phyloP scores from a whole-genome alignment of 768 basidiomycete species.

The Hemileccinum impolitum region DNA sequence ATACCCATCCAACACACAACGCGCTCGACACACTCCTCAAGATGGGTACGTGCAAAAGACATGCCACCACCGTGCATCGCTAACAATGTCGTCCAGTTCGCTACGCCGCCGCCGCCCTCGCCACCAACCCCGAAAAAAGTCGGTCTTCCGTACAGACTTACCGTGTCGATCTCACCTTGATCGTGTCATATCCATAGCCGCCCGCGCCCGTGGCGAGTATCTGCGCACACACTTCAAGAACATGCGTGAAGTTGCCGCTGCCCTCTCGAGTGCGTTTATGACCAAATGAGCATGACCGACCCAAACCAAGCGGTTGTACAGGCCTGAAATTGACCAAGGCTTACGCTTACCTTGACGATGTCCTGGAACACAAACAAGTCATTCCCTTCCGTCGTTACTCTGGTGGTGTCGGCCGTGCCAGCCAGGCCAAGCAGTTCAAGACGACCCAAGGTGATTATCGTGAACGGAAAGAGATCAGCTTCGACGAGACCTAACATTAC shows the following conservation, averaged over 20 bases:
- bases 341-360: conserved; percentile 89
- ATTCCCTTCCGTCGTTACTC: conserved; percentile 96
- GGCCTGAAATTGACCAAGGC: conserved; percentile 94
- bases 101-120: conserved; percentile 85
- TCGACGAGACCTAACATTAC: neutral
- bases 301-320: conserved; percentile 28
- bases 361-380: conserved; percentile 93
- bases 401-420: conserved; percentile 92
- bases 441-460: conserved; percentile 81
- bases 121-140: conserved; percentile 96
- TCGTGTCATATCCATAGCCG: conserved; percentile 47
- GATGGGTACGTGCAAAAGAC: conserved; percentile 53
- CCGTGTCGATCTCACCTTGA: conserved; percentile 8
- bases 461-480: neutral
- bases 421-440: conserved; percentile 96
- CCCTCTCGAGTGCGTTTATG: conserved; percentile 69
- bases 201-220: conserved; percentile 93
- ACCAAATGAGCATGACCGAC: neutral
- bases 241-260: conserved; percentile 98
- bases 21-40: conserved; percentile 45
- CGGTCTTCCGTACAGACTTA: conserved; percentile 28
- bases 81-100: conserved; percentile 57
- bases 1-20: conserved; percentile 46
- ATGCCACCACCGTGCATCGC: conserved; percentile 6
- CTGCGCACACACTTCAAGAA: conserved; percentile 99